Evolutionary conservation across 768 basidiomycete genomes (phyloP).

Genomic region (Rhizopogon vulgaris): DNA sequence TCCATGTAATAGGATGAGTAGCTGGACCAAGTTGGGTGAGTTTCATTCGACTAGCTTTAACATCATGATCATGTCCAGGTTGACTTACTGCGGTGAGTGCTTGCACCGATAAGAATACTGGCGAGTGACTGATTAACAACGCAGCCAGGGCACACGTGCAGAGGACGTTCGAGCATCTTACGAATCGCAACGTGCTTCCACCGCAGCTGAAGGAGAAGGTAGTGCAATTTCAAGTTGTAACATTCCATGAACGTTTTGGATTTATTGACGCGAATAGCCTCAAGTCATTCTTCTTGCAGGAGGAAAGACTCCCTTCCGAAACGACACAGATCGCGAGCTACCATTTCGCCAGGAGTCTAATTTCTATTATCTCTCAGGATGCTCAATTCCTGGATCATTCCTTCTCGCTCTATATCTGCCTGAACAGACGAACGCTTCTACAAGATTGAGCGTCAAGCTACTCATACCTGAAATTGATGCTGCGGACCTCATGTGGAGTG

Average conservation of each 20-base stretch:
- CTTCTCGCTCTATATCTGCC: constrained; percentile 55
- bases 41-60: too few species aligned
- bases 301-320: constrained; percentile 54
- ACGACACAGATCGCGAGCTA: constrained; percentile 84
- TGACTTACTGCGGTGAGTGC: not conserved
- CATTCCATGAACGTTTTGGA: not conserved
- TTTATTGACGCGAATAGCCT: constrained; percentile 34
- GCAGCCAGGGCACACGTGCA: not conserved
- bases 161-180: not conserved
- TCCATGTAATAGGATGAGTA: too few species aligned
- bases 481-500: constrained; percentile 82
- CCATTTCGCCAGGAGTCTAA: constrained; percentile 75
- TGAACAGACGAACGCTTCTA: constrained; percentile 34
- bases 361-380: constrained; percentile 84
- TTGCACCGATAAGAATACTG: not conserved
- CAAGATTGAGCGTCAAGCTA: constrained; percentile 46
- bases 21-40: too few species aligned
- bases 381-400: constrained; percentile 64
- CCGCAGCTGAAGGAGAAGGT: not conserved
- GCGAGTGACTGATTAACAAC: not conserved
- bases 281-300: constrained; percentile 68
- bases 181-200: not conserved
- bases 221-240: not conserved
- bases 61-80: not conserved
- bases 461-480: constrained; percentile 75